Evolutionary conservation across 1,284 basidiomycete species (phyloP), one percentile per base, ranked within the genome.

Genomic region (Apiotrichum mycotoxinovorans): DNA sequence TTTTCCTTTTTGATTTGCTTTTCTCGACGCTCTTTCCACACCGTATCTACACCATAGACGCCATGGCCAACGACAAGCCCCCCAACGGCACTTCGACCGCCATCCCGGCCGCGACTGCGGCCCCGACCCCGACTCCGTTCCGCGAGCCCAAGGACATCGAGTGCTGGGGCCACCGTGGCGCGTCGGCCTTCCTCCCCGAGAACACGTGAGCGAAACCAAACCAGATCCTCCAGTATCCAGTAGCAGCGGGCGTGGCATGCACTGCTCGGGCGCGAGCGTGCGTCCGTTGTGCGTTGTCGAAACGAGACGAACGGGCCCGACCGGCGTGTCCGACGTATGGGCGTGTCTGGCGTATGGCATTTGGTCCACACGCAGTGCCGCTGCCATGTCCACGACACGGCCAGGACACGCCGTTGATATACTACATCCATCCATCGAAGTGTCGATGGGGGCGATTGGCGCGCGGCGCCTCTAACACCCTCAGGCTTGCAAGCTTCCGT

Each of bases 91-190:
- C 46, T 2, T 8, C 11, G 30, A 48, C 34, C 20, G 33, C 46
- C 22, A 10, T 11, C 30, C 25, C 42, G 25, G 23, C 43, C n/a
- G 46, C 46, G 52, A 17, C 46, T 2, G 10, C 11, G 30, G 37
- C 34, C 20, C 46, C 46, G 30, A 10, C 18, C 30, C 25, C 42
- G 25, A 33, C 43, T 8, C 52, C 37, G 20, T 38, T 34, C 37
- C 53, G 67, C 51, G 33, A 62, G 52, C 63, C 66, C 35, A 64
- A 67, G 52, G 71, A 77, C 40, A 65, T 73, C 81, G 87, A 91
- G 67, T 94, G 91, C 75, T 95, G 91, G 91, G 91, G 91, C 60
- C 92, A 96, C 75, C 86, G 92, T 60, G 92, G 92, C 54, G 92
- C 93, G 77, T 77, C 88, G 82, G 76, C 76, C 2, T 68, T 73